Evolutionary conservation across 495 filamentous ascomycete genomes (phyloP), one percentile per base, ranked within the genome.

Genomic region (Corynascus novoguineensis): DNA sequence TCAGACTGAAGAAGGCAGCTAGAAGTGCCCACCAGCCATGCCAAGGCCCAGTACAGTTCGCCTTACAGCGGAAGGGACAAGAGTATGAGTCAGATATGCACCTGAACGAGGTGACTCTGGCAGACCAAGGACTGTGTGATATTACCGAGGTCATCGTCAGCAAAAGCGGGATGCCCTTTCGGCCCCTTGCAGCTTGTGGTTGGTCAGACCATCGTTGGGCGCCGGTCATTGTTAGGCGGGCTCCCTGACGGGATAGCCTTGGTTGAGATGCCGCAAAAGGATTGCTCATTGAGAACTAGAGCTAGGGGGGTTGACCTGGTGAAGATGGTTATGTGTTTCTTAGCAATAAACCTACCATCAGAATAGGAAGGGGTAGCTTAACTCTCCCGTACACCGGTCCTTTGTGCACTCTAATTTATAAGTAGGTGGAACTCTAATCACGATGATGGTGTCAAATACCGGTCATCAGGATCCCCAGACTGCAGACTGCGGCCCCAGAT

Each of bases 161-260:
- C n/a, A 59, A 71, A 17, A 57, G 60, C 2, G 63, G 69, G 27
- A 48, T 74, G 7, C 58, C 54, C 5, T 61, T 72, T 0, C 73
- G 69, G 4, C 67, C 65, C 32, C 63, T 54, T 76, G 28, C 50
- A 65, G 29, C 60, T 75, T 5, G 52, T 68, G 10, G 37, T 71
- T n/a, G 59, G 54, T 22, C 67, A 60, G 4, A 11, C 47, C 2
- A 37, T 44, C 21, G 49, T 70, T 24, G 63, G 58, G 12, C 53
- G 57, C 28, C 50, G 64, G 65, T 25, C 60, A 3, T 19, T 70
- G 9, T 41, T 68, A 21, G 50, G 37, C 4, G 60, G 64, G 60
- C 67, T 62, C 1, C 29, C 37, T 19, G 35, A 48, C 12, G 67
- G 64, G 0, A 40, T 53, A 4, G 62, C 57, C 1, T 57, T 32